phyloP scores from a whole-genome alignment of 768 basidiomycete genomes.

The Podaxis sp. region DNA sequence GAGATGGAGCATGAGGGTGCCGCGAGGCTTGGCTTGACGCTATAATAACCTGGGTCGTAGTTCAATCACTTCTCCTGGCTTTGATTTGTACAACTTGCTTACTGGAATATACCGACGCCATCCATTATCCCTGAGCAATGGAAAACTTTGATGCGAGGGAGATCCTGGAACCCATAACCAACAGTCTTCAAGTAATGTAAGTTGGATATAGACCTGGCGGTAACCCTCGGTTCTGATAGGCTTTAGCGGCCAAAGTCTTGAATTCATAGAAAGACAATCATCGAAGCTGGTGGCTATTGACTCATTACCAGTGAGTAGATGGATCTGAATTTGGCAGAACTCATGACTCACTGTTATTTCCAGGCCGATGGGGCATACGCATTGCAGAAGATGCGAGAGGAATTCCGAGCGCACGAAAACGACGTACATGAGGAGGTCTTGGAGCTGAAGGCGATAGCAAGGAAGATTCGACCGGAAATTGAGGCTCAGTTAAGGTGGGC shows the following conservation, averaged over 20 bases:
- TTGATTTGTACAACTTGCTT: neutral
- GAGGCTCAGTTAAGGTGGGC: slow-evolving; percentile 19
- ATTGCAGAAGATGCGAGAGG: slow-evolving; percentile 21
- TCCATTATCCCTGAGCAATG: neutral
- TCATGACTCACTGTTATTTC: neutral
- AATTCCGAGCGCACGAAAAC: slow-evolving; percentile 22
- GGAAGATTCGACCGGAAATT: slow-evolving; percentile 17
- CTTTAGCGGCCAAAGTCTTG: neutral
- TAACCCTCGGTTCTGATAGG: neutral
- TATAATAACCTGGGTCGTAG: neutral
- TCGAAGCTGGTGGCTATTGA: neutral
- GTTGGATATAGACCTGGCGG: neutral
- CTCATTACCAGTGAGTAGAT: neutral
- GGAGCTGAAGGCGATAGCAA: slow-evolving; percentile 21
- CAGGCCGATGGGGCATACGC: slow-evolving; percentile 19
- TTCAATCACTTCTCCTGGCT: neutral
- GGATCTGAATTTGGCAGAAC: neutral
- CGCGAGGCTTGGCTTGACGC: slow-evolving; percentile 20
- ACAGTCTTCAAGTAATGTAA: neutral
- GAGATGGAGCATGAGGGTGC: slow-evolving; percentile 20
- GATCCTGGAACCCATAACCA: slow-evolving; percentile 8
- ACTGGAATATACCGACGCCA: neutral
- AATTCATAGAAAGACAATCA: slow-evolving; percentile 7
- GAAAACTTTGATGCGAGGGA: neutral
- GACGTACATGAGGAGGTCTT: slow-evolving; percentile 18